A percentile compares a stretch with the other conserved stretches of the same genome.
Conservation (phyloP, 2,329 filamentous ascomycete genomes). For the Stemphylium beticola region DNA sequence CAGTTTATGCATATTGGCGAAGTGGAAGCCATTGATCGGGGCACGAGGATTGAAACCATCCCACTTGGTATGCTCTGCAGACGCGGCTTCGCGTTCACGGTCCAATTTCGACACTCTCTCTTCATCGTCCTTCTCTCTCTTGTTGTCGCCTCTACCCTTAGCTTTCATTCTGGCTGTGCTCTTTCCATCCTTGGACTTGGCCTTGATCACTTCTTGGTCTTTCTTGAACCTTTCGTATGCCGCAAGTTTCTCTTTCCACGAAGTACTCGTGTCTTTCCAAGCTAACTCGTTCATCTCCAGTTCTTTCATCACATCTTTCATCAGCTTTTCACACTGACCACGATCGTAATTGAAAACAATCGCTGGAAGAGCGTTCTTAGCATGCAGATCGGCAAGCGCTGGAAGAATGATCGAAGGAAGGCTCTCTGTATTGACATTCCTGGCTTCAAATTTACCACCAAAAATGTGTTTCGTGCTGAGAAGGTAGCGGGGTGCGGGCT, state of each 20-base stretch:
- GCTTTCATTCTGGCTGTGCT: slow-evolving; percentile 61
- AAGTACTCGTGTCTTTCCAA: slow-evolving; percentile 62
- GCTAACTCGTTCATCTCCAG: slow-evolving; percentile 61
- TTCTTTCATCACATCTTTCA: slow-evolving; percentile 61
- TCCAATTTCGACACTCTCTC: slow-evolving; percentile 1
- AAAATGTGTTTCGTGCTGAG: slow-evolving; percentile 6
- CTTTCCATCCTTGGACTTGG: slow-evolving; percentile 56
- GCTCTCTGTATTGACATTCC: slow-evolving; percentile 21
- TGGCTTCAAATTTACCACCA: slow-evolving; percentile 8
- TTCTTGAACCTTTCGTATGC: slow-evolving; percentile 59
- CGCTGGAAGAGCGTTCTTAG: slow-evolving; percentile 70
- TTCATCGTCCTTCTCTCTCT: slow-evolving; percentile 34
- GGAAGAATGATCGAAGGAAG: slow-evolving; percentile 59
- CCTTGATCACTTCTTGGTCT: slow-evolving; percentile 6
- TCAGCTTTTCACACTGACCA: slow-evolving; percentile 54
- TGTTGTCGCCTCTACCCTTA: slow-evolving; percentile 56
- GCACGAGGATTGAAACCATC: slow-evolving; percentile 16
- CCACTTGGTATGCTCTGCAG: slow-evolving; percentile 3
- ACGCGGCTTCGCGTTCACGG: not conserved
- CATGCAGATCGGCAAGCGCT: slow-evolving; percentile 66
- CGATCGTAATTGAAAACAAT: slow-evolving; percentile 82
- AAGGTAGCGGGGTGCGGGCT: slow-evolving; percentile 6
- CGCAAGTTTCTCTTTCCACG: slow-evolving; percentile 66
- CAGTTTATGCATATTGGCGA: slow-evolving; percentile 69
- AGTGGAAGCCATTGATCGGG: slow-evolving; percentile 67